Evolutionary conservation across 352 stramenopile species (phyloP).

Genomic region (Phytopythium boreale): DNA sequence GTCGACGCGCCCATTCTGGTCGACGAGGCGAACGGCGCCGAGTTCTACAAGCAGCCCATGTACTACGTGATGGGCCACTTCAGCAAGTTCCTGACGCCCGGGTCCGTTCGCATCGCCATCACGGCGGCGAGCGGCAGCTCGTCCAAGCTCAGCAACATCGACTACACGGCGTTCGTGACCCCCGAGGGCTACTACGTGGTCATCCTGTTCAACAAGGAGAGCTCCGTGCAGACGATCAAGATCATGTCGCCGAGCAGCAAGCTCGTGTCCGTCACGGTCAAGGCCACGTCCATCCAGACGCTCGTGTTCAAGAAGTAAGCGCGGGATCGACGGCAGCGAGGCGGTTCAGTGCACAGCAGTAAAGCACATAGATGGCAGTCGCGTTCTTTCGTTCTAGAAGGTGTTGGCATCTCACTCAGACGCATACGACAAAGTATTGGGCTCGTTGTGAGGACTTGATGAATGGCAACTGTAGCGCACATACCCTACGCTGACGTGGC

Average conservation of each 20-base stretch:
- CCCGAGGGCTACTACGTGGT: slow-evolving; percentile 23
- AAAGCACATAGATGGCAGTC: not conserved
- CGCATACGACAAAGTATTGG: too few species aligned
- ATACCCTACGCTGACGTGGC: too few species aligned
- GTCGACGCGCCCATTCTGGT: slow-evolving; percentile 62
- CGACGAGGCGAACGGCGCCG: slow-evolving; percentile 26
- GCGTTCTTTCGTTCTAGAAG: too few species aligned
- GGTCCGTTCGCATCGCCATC: slow-evolving; percentile 31
- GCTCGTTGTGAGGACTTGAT: too few species aligned
- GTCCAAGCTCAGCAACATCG: slow-evolving; percentile 14
- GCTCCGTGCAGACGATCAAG: slow-evolving; percentile 34
- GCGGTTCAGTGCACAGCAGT: not conserved
- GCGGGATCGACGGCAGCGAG: slow-evolving; percentile 13
- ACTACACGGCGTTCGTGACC: slow-evolving; percentile 26
- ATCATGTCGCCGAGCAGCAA: slow-evolving; percentile 34
- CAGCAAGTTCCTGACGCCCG: slow-evolving; percentile 52
- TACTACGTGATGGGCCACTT: slow-evolving; percentile 76
- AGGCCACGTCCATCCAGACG: slow-evolving; percentile 39
- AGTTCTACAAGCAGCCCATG: slow-evolving; percentile 73
- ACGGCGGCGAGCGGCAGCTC: slow-evolving; percentile 14
- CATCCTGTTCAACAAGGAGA: slow-evolving; percentile 32
- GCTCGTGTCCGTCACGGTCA: slow-evolving; percentile 31
- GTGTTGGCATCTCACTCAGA: too few species aligned
- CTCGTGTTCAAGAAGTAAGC: slow-evolving; percentile 36
- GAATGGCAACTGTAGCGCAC: too few species aligned